These are phyloP conservation scores for Camellia lanceoleosa DNA, from an alignment of 148 eudicot genomes.

Conservation along the genomic window DNA sequence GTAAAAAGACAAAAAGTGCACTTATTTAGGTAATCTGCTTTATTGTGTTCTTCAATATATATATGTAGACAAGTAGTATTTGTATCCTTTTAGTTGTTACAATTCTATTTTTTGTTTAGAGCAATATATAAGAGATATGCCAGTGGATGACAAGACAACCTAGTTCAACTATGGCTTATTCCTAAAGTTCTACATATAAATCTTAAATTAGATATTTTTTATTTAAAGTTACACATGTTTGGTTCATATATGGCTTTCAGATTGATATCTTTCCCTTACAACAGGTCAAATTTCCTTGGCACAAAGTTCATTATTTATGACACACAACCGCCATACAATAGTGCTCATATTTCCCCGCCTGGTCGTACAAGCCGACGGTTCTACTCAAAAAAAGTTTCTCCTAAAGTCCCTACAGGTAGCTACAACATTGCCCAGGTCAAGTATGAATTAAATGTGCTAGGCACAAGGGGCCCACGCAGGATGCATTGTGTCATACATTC, in stretches of 20 bases:
- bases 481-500: constrained; percentile 80
- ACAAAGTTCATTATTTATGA: constrained; percentile 83
- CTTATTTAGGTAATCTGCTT: too few species aligned
- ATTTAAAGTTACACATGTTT: not conserved
- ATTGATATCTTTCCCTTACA: constrained; percentile 6
- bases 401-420: constrained; percentile 71
- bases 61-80: not conserved
- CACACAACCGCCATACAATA: constrained; percentile 67
- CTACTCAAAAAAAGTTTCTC: constrained; percentile 76
- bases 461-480: constrained; percentile 86
- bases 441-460: constrained; percentile 83
- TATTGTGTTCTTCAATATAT: too few species aligned
- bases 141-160: not conserved
- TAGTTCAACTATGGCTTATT: too few species aligned
- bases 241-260: not conserved
- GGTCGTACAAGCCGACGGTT: constrained; percentile 70
- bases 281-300: constrained; percentile 86
- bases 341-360: constrained; percentile 42
- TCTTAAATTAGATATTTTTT: not conserved
- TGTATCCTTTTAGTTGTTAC: not conserved
- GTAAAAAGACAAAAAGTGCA: too few species aligned
- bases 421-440: constrained; percentile 71
- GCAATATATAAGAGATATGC: not conserved
- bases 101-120: not conserved
- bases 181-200: not conserved